phyloP scores from a whole-genome alignment of 805 yeast species.

The Barnettozyma botsteinii region DNA sequence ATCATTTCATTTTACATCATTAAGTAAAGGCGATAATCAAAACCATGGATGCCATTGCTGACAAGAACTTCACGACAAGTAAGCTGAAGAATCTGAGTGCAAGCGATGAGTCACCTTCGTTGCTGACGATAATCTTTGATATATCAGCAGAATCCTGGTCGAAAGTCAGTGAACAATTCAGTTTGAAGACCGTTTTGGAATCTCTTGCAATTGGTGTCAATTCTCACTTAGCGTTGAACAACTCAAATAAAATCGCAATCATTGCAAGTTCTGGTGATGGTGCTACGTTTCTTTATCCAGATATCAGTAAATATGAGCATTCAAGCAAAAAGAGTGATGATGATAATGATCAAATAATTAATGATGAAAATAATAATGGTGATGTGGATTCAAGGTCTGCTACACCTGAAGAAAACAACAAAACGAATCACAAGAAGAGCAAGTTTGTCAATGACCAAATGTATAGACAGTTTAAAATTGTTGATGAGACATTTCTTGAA shows the following conservation, averaged over 20 bases:
- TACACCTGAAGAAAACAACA: slow-evolving; percentile 10
- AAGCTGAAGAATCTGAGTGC: slow-evolving; percentile 20
- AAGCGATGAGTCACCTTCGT: slow-evolving; percentile 65
- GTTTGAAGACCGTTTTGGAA: slow-evolving; percentile 40
- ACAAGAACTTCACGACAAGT: slow-evolving; percentile 39
- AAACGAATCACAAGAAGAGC: slow-evolving; percentile 1
- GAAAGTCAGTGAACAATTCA: slow-evolving; percentile 28
- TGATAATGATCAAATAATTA: background rate
- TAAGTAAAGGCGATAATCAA: no score
- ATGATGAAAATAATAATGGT: background rate
- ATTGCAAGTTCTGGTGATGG: slow-evolving; percentile 71
- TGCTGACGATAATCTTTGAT: slow-evolving; percentile 74
- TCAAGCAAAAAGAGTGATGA: background rate
- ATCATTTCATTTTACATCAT: no score
- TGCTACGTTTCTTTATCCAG: slow-evolving; percentile 67
- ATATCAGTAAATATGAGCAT: no score
- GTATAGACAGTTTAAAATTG: slow-evolving; percentile 78
- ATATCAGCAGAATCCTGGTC: slow-evolving; percentile 54
- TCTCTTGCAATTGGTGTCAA: slow-evolving; percentile 72
- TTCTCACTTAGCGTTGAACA: slow-evolving; percentile 81
- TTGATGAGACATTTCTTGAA: slow-evolving; percentile 67
- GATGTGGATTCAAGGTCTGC: slow-evolving; percentile 9
- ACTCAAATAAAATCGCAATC: slow-evolving; percentile 77
- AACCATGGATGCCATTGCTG: slow-evolving; percentile 74
- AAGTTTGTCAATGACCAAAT: slow-evolving; percentile 47